Percentiles rank a stretch among this genome's conserved stretches.
Conservation (phyloP, 2,329 filamentous ascomycete species). For the Stagonosporopsis cucurbitacearum region DNA sequence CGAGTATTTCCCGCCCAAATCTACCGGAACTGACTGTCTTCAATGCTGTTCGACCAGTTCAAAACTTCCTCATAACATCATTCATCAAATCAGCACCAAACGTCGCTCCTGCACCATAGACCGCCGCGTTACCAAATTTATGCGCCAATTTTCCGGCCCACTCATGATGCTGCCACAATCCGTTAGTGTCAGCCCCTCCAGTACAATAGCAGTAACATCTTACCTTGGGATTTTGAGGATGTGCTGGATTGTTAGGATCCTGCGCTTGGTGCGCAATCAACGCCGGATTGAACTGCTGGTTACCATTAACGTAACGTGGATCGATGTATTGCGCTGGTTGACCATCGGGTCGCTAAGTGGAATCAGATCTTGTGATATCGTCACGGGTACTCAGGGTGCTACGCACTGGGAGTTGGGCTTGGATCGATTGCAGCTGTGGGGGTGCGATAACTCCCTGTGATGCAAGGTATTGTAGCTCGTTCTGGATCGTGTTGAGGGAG, state of each 20-base stretch:
- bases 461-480: slow-evolving; percentile 28
- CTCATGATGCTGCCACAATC: slow-evolving; percentile 23
- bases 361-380: not conserved
- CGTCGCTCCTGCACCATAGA: slow-evolving; percentile 27
- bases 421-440: slow-evolving; percentile 27
- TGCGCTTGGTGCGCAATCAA: slow-evolving; percentile 30
- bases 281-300: slow-evolving; percentile 27
- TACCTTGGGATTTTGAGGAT: slow-evolving; percentile 27
- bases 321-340: slow-evolving; percentile 28
- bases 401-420: slow-evolving; percentile 27
- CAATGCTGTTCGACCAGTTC: not conserved
- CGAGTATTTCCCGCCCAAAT: not conserved
- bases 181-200: not conserved
- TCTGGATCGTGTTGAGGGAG: slow-evolving; percentile 23
- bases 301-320: slow-evolving; percentile 20
- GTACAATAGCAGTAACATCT: not conserved
- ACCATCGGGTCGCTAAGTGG: slow-evolving; percentile 20
- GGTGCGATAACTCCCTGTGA: slow-evolving; percentile 22
- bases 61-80: slow-evolving; percentile 32
- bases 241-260: slow-evolving; percentile 27
- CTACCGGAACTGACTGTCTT: not conserved
- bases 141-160: slow-evolving; percentile 29
- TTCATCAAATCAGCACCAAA: slow-evolving; percentile 30
- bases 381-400: too few species aligned
- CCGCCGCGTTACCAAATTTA: slow-evolving; percentile 29